phyloP scores from a whole-genome alignment of 805 yeast genomes.

The Metschnikowia amazonensis region DNA sequence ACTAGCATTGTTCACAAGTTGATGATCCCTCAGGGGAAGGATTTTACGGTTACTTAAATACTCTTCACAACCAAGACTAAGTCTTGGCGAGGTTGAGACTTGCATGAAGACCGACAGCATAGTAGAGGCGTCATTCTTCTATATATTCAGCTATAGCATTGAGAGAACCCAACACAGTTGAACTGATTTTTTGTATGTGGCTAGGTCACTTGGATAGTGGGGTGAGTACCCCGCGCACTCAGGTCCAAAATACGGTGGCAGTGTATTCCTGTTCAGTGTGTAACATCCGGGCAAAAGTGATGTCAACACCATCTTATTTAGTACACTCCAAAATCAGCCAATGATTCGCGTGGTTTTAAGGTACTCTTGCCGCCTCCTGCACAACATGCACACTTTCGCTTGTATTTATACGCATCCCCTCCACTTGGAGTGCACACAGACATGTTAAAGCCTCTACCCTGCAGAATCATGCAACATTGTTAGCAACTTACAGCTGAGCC shows the following conservation, averaged over 20 bases:
- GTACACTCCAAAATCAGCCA: conserved; percentile 2
- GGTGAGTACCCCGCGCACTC: too few relatives aligned
- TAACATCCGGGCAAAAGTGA: background rate
- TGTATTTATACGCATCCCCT: background rate
- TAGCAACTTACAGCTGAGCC: background rate
- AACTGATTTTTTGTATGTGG: too few relatives aligned
- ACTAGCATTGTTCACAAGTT: too few relatives aligned
- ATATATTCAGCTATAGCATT: too few relatives aligned
- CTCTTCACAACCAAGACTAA: too few relatives aligned
- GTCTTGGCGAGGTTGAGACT: too few relatives aligned
- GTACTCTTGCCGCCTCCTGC: background rate
- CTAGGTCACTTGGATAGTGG: too few relatives aligned
- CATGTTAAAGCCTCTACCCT: background rate
- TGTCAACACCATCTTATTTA: background rate
- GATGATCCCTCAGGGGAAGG: too few relatives aligned
- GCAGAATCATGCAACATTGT: background rate
- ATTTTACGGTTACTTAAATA: too few relatives aligned
- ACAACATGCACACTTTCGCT: background rate
- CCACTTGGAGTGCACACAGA: background rate
- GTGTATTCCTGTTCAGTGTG: background rate
- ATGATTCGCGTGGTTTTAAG: background rate
- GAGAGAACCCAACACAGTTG: too few relatives aligned
- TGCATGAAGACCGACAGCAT: too few relatives aligned
- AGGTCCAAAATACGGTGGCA: background rate
- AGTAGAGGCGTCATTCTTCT: too few relatives aligned